Conservation (phyloP, 2,329 filamentous ascomycete species). For the Aureobasidium sp. region DNA sequence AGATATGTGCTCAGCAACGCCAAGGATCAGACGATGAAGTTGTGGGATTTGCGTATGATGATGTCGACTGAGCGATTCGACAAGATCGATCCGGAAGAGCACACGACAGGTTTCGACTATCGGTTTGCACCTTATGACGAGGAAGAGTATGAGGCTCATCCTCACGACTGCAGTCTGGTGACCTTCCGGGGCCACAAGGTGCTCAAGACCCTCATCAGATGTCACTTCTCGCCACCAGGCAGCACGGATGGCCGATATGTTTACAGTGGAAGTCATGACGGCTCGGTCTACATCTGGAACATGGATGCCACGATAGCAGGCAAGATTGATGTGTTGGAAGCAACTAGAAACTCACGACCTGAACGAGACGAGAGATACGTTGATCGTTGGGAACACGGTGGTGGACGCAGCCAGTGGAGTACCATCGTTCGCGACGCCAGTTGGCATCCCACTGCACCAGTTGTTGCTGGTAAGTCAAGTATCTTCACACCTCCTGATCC, state of each 20-base stretch:
- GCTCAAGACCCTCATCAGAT: slow-evolving; percentile 82
- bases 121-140: slow-evolving; percentile 61
- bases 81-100: slow-evolving; percentile 48
- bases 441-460: slow-evolving; percentile 80
- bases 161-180: slow-evolving; percentile 82
- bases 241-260: slow-evolving; percentile 89
- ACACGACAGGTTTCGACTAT: slow-evolving; percentile 66
- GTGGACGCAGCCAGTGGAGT: slow-evolving; percentile 56
- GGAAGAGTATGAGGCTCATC: slow-evolving; percentile 63
- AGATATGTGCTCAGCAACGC: slow-evolving; percentile 89
- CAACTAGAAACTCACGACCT: slow-evolving; percentile 58
- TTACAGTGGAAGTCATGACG: slow-evolving; percentile 84
- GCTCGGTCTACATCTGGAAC: slow-evolving; percentile 87
- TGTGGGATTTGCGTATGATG: slow-evolving; percentile 92
- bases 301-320: slow-evolving; percentile 78
- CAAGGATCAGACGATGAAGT: slow-evolving; percentile 95
- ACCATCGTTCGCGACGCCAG: slow-evolving; percentile 81
- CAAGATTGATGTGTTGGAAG: slow-evolving; percentile 67
- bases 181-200: slow-evolving; percentile 90
- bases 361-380: slow-evolving; percentile 46
- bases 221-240: slow-evolving; percentile 83
- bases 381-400: slow-evolving; percentile 51
- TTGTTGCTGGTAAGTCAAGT: slow-evolving; percentile 57
- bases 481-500: neutral
- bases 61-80: slow-evolving; percentile 63